These are phyloP conservation scores for Fusarium subglutinans DNA, from an alignment of 2,329 filamentous ascomycete genomes.

Conservation along the genomic window DNA sequence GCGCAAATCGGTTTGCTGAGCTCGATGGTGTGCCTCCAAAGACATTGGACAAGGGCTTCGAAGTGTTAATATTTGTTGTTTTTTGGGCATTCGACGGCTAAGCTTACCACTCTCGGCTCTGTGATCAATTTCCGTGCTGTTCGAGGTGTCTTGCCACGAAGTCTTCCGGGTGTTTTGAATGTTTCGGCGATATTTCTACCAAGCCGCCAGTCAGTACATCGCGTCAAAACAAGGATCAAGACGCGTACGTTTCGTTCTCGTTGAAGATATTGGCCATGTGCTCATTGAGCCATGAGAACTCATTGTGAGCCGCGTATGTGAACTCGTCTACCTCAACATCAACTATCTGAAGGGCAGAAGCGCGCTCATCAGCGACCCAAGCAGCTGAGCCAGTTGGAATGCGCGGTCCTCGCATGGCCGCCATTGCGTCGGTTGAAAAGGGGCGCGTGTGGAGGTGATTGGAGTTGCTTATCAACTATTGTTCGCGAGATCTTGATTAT, in stretches of 20 bases:
- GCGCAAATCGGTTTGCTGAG: conserved; percentile 63
- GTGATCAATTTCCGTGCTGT: conserved; percentile 70
- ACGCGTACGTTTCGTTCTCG: conserved; percentile 79
- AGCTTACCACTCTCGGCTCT: conserved; percentile 71
- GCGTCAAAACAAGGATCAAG: not conserved
- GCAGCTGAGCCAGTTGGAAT: conserved; percentile 79
- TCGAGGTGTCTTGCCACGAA: conserved; percentile 82
- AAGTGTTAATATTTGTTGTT: conserved; percentile 39
- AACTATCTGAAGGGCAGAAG: conserved; percentile 78
- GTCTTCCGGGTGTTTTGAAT: conserved; percentile 92
- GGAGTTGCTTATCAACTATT: conserved; percentile 26
- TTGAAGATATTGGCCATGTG: conserved; percentile 97
- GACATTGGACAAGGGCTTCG: conserved; percentile 67
- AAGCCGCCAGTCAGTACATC: conserved; percentile 18
- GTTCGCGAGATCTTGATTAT: conserved; percentile 29
- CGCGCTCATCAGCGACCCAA: conserved; percentile 88
- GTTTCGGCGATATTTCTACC: conserved; percentile 87
- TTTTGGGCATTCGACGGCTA: not conserved
- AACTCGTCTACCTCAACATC: conserved; percentile 92
- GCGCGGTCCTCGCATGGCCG: conserved; percentile 65
- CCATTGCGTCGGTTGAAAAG: conserved; percentile 45
- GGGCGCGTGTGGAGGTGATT: conserved; percentile 1
- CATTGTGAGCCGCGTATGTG: conserved; percentile 88
- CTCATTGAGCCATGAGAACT: conserved; percentile 98
- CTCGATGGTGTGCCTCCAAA: conserved; percentile 65